phyloP scores from a whole-genome alignment of 257 asterid species.

The Salvia miltiorrhiza region DNA sequence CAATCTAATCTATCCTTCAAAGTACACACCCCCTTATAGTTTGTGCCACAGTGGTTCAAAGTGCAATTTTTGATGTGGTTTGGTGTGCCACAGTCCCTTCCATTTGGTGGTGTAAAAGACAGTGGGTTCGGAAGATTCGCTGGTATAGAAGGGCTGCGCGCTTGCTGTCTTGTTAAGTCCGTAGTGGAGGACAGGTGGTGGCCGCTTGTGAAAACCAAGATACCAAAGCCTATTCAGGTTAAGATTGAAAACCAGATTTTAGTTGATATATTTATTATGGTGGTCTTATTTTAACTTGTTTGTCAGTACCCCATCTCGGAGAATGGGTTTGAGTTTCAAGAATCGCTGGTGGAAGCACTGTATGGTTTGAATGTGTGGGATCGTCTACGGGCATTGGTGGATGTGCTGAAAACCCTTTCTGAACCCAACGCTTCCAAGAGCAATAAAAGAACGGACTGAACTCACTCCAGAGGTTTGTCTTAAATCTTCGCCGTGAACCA shows the following conservation, averaged over 20 bases:
- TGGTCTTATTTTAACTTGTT: constrained; percentile 13
- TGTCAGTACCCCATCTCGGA: constrained; percentile 82
- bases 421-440: constrained; percentile 48
- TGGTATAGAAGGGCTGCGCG: constrained; percentile 91
- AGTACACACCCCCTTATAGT: not conserved
- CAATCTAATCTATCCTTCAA: not conserved
- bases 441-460: constrained; percentile 44
- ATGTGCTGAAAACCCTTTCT: constrained; percentile 63
- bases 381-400: constrained; percentile 68
- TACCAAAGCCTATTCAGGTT: constrained; percentile 97
- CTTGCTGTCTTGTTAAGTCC: constrained; percentile 93
- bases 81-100: constrained; percentile 64
- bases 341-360: constrained; percentile 69
- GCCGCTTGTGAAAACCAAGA: constrained; percentile 90
- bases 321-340: constrained; percentile 76
- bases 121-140: constrained; percentile 99
- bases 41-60: not conserved
- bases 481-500: not conserved
- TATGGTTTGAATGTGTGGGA: constrained; percentile 80
- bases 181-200: constrained; percentile 96
- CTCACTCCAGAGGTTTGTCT: not conserved
- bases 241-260: not conserved
- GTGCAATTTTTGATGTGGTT: constrained; percentile 1
- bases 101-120: constrained; percentile 96
- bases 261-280: too few relatives aligned